Evolutionary conservation across 2,329 filamentous ascomycete species (phyloP), one percentile per base, ranked within the genome.

Genomic region (Pseudocercospora cruenta): DNA sequence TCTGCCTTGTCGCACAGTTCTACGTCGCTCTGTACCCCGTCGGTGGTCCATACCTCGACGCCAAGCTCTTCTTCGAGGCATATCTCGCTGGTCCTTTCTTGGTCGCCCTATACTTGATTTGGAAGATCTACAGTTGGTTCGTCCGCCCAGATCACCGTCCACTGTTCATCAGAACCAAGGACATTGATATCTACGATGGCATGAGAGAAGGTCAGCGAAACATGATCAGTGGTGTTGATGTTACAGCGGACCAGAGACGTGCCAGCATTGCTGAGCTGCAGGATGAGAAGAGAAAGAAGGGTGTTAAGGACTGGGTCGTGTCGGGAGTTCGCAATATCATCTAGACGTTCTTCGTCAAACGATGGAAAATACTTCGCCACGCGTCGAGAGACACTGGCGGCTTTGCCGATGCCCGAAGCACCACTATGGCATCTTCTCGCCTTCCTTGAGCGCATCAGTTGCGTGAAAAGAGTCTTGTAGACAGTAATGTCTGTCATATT

Each of bases 1-100:
- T 82, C 19, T 75, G 76, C 36, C 74, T 82, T 5, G 64, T 76
- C 8, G 80, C 80, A 53, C 79, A 81, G 71, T 82, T 82, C 73
- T 82, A 82, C 75, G 69, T 70, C 49, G 74, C 74, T 2, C 70
- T 75, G 8, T 74, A 69, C 66, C 72, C 69, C 22, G 47, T 71
- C 55, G 68, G 62, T 4, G 69, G 65, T 9, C 36, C 67, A 10
- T 54, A 66, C 19, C 70, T 71, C 26, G 47, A 64, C 16, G 67
- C 71, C 9, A 45, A 67, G 53, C 47, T 28, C 36, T 77, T 75
- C 69, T 77, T 77, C 71, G 47, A 74, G 47, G 57, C 63, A 10
- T 76, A 75, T 64, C 68, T 77, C 19, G 73, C 75, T 10, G 73
- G 63, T n/a, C 73, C 73, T 2, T 64, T 77, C 57, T 51, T 77